Percentiles rank a stretch among this genome's conserved stretches.
Evolutionary conservation across 495 filamentous ascomycete species (phyloP).

Genomic region (Arthonia radiata): DNA sequence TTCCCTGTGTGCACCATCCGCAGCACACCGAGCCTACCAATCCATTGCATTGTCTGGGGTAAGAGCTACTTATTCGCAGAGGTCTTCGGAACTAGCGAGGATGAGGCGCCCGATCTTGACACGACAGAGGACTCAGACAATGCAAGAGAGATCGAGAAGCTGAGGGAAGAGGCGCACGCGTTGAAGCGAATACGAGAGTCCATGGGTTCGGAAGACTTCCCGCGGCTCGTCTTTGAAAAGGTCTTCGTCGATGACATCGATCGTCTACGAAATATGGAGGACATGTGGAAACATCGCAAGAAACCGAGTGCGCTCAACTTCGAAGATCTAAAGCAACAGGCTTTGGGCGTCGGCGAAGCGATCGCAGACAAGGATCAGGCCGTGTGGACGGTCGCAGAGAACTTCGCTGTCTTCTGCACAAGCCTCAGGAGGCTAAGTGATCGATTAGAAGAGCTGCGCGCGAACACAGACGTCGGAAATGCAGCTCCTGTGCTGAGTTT

Average conservation of each 20-base stretch:
- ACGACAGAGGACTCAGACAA: slow-evolving; percentile 60
- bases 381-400: slow-evolving; percentile 60
- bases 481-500: slow-evolving; percentile 47
- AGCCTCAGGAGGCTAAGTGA: slow-evolving; percentile 52
- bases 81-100: slow-evolving; percentile 79
- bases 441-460: slow-evolving; percentile 36
- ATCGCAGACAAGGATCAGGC: slow-evolving; percentile 44
- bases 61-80: slow-evolving; percentile 92
- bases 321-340: slow-evolving; percentile 22
- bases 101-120: slow-evolving; percentile 53
- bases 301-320: slow-evolving; percentile 52
- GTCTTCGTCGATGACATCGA: slow-evolving; percentile 74
- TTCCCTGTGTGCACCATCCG: slow-evolving; percentile 94
- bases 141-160: slow-evolving; percentile 63
- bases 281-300: slow-evolving; percentile 80
- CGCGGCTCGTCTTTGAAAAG: slow-evolving; percentile 66
- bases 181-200: slow-evolving; percentile 60
- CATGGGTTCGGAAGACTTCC: slow-evolving; percentile 60
- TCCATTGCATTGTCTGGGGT: slow-evolving; percentile 98
- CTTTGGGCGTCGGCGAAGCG: slow-evolving; percentile 21
- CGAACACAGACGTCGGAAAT: slow-evolving; percentile 19
- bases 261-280: slow-evolving; percentile 66
- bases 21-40: slow-evolving; percentile 80
- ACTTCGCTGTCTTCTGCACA: slow-evolving; percentile 57
- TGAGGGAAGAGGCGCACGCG: slow-evolving; percentile 59